Percentiles rank a stretch among this genome's conserved stretches.
Conservation (phyloP, 805 yeast genomes). For the Phaffomyces antillensis region DNA sequence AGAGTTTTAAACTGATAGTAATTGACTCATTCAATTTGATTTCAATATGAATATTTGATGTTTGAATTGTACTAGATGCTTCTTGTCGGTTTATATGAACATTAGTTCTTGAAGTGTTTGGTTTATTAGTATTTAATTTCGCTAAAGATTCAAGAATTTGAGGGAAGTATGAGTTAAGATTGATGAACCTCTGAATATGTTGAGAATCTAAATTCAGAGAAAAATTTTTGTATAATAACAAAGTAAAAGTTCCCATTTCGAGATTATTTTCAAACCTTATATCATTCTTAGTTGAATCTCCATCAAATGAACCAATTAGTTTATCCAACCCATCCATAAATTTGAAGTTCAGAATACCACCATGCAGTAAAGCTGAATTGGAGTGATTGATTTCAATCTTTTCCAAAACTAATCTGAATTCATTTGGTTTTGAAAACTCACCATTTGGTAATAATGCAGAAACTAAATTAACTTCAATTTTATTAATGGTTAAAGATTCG, state of each 20-base stretch:
- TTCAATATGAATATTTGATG: conserved; percentile 13
- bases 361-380: conserved; percentile 35
- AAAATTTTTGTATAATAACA: conserved; percentile 39
- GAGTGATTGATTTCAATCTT: conserved; percentile 37
- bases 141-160: conserved; percentile 21
- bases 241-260: conserved; percentile 29
- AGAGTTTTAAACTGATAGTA: conserved; percentile 24
- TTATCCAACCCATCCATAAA: conserved; percentile 17
- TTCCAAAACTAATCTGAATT: conserved; percentile 22
- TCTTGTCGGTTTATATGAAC: background rate
- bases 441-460: conserved; percentile 40
- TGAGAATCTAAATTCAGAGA: conserved; percentile 8
- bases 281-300: conserved; percentile 35
- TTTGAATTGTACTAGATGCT: conserved; percentile 12
- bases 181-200: conserved; percentile 23
- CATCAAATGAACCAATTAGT: conserved; percentile 23
- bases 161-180: conserved; percentile 23
- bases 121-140: conserved; percentile 6
- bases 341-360: conserved; percentile 35
- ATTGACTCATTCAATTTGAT: conserved; percentile 5
- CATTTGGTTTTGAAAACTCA: conserved; percentile 29
- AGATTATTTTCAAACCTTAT: conserved; percentile 43
- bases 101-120: conserved; percentile 1
- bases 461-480: conserved; percentile 35
- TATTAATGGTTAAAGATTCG: conserved; percentile 31